phyloP scores from a whole-genome alignment of 257 asterid genomes.

The Primulina huaijiensis region DNA sequence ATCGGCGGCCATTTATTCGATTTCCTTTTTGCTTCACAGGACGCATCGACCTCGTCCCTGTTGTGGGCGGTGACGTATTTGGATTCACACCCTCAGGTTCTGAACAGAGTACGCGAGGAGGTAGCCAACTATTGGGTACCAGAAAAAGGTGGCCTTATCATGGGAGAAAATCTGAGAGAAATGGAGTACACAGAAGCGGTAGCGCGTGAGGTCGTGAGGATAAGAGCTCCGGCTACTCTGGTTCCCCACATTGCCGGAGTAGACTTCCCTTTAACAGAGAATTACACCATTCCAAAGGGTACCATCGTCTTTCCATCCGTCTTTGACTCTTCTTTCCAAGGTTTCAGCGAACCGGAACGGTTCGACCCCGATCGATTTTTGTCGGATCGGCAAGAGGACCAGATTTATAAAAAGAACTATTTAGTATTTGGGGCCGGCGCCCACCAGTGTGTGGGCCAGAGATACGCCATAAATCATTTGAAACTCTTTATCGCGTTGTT shows the following conservation, averaged over 20 bases:
- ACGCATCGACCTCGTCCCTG: constrained; percentile 81
- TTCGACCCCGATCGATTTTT: constrained; percentile 88
- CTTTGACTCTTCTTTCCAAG: constrained; percentile 81
- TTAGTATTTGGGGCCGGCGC: constrained; percentile 91
- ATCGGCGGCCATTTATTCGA: constrained; percentile 81
- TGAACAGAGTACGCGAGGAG: constrained; percentile 54
- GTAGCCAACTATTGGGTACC: constrained; percentile 57
- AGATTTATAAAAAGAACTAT: constrained; percentile 61
- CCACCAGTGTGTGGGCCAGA: constrained; percentile 94
- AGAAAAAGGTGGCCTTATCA: constrained; percentile 37
- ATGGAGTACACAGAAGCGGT: constrained; percentile 91
- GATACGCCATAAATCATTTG: constrained; percentile 75
- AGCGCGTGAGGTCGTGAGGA: constrained; percentile 79
- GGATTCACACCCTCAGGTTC: constrained; percentile 57
- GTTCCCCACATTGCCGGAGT: constrained; percentile 91
- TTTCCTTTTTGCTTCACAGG: constrained; percentile 84
- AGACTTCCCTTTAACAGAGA: constrained; percentile 59
- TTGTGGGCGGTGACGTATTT: constrained; percentile 76
- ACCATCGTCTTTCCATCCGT: constrained; percentile 87
- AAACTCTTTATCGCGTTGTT: constrained; percentile 71
- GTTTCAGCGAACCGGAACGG: constrained; percentile 72
- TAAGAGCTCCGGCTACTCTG: constrained; percentile 87
- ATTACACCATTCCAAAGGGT: constrained; percentile 68
- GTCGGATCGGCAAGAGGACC: constrained; percentile 78
- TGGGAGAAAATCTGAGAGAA: constrained; percentile 59